Conservation (phyloP, 225 moss, liverwort and hornwort species). For the Sphagnum tenellum region DNA sequence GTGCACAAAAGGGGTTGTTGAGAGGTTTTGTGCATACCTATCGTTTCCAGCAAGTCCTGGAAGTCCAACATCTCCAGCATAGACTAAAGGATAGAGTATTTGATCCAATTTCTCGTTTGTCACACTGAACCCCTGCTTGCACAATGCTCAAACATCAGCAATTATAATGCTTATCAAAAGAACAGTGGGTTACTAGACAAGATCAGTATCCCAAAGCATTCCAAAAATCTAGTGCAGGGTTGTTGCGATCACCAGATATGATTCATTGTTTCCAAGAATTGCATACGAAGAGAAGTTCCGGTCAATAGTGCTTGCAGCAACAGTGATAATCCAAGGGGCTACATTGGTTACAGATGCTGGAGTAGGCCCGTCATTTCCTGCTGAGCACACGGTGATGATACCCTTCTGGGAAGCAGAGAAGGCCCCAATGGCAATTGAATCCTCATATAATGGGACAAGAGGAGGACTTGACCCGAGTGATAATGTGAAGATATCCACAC, state of each 20-base stretch:
- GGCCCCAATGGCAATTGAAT: conserved; percentile 57
- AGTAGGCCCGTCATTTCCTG: conserved; percentile 66
- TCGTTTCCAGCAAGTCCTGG: too few species aligned
- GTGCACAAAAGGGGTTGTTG: too few species aligned
- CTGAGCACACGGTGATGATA: conserved; percentile 49
- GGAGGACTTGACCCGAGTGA: conserved; percentile 52
- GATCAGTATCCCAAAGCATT: background rate
- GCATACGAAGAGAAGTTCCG: background rate
- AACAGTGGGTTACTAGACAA: background rate
- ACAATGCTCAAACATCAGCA: too few species aligned
- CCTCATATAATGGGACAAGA: conserved; percentile 28
- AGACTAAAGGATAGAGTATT: background rate
- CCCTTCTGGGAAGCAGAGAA: conserved; percentile 48
- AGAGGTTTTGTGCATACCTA: too few species aligned
- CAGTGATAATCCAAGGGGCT: conserved; percentile 69
- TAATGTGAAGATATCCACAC: conserved; percentile 62
- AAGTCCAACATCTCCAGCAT: too few species aligned
- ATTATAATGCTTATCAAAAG: background rate
- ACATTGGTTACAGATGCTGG: conserved; percentile 50
- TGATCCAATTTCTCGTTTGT: background rate
- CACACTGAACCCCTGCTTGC: too few species aligned
- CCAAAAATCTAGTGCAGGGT: background rate
- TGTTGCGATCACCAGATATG: too few species aligned
- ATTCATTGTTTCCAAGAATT: background rate
- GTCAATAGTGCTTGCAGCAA: conserved; percentile 41